phyloP scores from a whole-genome alignment of 768 basidiomycete genomes.

The Hebeloma cylindrosporum region DNA sequence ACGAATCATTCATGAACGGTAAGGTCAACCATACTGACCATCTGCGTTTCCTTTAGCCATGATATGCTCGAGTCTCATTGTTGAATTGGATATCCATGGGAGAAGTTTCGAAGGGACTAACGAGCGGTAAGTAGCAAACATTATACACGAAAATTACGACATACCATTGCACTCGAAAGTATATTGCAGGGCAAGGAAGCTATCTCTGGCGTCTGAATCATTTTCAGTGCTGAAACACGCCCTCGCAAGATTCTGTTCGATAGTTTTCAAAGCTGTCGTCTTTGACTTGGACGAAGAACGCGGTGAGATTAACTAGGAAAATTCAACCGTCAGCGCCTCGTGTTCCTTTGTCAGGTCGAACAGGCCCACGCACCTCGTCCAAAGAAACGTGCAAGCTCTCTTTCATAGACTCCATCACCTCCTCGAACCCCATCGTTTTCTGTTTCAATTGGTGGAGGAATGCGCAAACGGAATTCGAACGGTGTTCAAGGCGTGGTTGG shows the following conservation, averaged over 20 bases:
- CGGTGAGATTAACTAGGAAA: slow-evolving; percentile 59
- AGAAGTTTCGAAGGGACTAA: slow-evolving; percentile 69
- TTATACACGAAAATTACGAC: slow-evolving; percentile 22
- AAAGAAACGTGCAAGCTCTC: slow-evolving; percentile 57
- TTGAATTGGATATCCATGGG: slow-evolving; percentile 57
- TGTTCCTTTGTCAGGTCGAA: slow-evolving; percentile 1
- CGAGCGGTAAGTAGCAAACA: background rate
- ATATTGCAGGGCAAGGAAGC: slow-evolving; percentile 69
- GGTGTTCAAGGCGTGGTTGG: background rate
- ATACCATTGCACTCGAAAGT: slow-evolving; percentile 82
- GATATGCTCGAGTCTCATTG: slow-evolving; percentile 48
- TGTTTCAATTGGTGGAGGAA: background rate
- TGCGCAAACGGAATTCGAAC: background rate
- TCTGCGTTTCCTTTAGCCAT: slow-evolving; percentile 47
- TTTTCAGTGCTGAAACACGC: slow-evolving; percentile 44
- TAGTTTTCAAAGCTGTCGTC: slow-evolving; percentile 50
- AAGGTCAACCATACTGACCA: slow-evolving; percentile 31
- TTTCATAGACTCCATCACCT: slow-evolving; percentile 36
- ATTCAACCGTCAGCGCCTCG: background rate
- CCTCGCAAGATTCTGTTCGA: slow-evolving; percentile 56
- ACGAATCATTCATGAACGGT: slow-evolving; percentile 4
- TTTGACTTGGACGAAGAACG: slow-evolving; percentile 53
- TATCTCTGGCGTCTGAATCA: slow-evolving; percentile 44
- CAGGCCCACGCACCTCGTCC: slow-evolving; percentile 56
- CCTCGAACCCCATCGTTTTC: slow-evolving; percentile 24